These are phyloP conservation scores for Suhomyces bribrorum DNA, from an alignment of 1,139 yeast species.

Conservation along the genomic window DNA sequence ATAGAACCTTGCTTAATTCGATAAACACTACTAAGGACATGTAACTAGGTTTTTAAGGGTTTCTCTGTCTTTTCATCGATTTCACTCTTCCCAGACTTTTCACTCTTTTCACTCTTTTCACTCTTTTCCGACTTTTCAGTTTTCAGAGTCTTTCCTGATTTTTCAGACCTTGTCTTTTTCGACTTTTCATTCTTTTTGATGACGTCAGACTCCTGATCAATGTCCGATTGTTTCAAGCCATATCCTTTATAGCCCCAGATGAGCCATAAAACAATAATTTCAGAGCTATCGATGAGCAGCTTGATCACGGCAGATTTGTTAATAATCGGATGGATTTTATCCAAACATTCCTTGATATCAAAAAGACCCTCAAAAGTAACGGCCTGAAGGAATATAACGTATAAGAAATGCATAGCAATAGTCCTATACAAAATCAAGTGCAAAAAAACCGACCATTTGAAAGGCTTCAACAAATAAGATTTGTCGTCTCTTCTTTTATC, in stretches of 20 bases:
- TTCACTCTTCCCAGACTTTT: too few relatives aligned
- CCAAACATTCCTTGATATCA: slow-evolving; percentile 16
- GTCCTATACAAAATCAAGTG: slow-evolving; percentile 15
- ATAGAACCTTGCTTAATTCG: too few relatives aligned
- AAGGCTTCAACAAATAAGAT: slow-evolving; percentile 8
- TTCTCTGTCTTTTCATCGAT: too few relatives aligned
- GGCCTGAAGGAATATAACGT: slow-evolving; percentile 7
- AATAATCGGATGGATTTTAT: slow-evolving; percentile 7
- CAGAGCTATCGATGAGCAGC: slow-evolving; percentile 8
- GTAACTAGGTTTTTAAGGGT: too few relatives aligned
- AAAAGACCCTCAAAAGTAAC: slow-evolving; percentile 14
- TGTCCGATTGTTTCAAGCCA: slow-evolving; percentile 8
- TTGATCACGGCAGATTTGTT: slow-evolving; percentile 4
- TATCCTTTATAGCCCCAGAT: slow-evolving; percentile 14
- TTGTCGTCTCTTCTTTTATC: slow-evolving; percentile 12
- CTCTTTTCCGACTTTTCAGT: not conserved
- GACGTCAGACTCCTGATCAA: not conserved
- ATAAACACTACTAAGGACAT: too few relatives aligned
- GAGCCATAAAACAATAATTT: slow-evolving; percentile 16
- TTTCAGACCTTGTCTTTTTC: not conserved
- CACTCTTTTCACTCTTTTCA: not conserved
- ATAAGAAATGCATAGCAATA: slow-evolving; percentile 9
- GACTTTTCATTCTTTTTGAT: not conserved
- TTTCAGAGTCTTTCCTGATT: not conserved
- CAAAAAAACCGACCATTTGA: slow-evolving; percentile 11